Conservation (phyloP, 2,329 filamentous ascomycete species). For the Curvularia spicifera region DNA sequence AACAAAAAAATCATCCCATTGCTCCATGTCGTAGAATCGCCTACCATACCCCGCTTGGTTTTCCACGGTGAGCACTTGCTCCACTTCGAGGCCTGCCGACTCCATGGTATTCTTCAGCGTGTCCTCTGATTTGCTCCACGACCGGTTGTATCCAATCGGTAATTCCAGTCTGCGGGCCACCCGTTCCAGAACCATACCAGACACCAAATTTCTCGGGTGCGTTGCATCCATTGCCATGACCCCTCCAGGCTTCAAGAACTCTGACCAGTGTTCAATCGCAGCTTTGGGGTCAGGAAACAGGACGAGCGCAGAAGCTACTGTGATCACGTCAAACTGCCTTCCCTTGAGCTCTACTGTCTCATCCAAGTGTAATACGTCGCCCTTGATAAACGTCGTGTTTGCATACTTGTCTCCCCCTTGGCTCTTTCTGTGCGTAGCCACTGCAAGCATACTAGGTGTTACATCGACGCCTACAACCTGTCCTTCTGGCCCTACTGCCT, state of each 20-base stretch:
- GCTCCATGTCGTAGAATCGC: conserved; percentile 36
- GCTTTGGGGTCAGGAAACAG: conserved; percentile 49
- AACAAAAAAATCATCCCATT: conserved; percentile 48
- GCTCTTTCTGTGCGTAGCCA: conserved; percentile 43
- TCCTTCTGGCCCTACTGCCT: conserved; percentile 49
- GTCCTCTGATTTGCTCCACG: conserved; percentile 45
- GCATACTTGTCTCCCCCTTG: conserved; percentile 34
- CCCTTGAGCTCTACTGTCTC: conserved; percentile 32
- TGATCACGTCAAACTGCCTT: conserved; percentile 46
- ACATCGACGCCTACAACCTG: conserved; percentile 53
- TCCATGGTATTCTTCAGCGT: conserved; percentile 42
- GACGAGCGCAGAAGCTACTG: conserved; percentile 51
- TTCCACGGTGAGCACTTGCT: conserved; percentile 40
- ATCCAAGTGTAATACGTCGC: conserved; percentile 49
- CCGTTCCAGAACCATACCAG: conserved; percentile 49
- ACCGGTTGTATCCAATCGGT: conserved; percentile 47
- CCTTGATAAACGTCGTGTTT: conserved; percentile 46
- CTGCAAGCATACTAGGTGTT: conserved; percentile 50
- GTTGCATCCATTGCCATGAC: conserved; percentile 49
- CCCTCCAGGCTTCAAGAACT: conserved; percentile 51
- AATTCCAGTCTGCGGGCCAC: conserved; percentile 43
- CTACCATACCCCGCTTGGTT: conserved; percentile 44
- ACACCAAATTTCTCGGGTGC: conserved; percentile 47
- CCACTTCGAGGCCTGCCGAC: conserved; percentile 46
- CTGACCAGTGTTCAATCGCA: conserved; percentile 49